Percentiles rank a stretch among this genome's conserved stretches.
These are phyloP conservation scores for Cicer pinnatifidum DNA, from an alignment of 306 rosid genomes.

Conservation along the genomic window DNA sequence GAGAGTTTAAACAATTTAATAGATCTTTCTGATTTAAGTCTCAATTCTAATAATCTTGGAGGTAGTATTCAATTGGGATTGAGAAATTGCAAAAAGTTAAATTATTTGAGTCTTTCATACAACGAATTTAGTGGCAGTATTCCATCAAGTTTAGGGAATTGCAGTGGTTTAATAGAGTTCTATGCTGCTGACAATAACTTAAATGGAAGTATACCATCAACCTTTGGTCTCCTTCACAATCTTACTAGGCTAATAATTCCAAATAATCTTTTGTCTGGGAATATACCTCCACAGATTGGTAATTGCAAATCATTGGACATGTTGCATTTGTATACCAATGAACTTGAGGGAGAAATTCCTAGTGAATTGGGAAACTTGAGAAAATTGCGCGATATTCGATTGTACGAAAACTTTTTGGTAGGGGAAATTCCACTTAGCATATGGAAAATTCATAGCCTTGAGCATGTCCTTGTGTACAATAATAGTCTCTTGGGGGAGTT, in stretches of 20 bases:
- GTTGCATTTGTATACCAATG: conserved; percentile 56
- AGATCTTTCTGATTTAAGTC: conserved; percentile 44
- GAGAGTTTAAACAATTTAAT: conserved; percentile 59
- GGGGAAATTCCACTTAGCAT: conserved; percentile 76
- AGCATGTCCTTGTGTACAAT: conserved; percentile 57
- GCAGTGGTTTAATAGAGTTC: conserved; percentile 51
- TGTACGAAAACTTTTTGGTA: conserved; percentile 55
- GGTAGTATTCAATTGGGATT: conserved; percentile 65
- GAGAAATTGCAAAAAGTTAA: conserved; percentile 53
- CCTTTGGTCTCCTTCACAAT: conserved; percentile 57
- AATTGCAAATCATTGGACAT: conserved; percentile 61
- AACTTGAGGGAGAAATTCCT: conserved; percentile 75
- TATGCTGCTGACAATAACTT: conserved; percentile 47
- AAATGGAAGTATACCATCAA: conserved; percentile 65
- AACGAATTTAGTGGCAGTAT: conserved; percentile 59
- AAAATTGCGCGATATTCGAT: conserved; percentile 52
- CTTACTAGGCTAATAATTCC: conserved; percentile 51
- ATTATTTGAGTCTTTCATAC: conserved; percentile 51
- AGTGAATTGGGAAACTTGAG: conserved; percentile 70
- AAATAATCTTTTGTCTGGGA: conserved; percentile 61
- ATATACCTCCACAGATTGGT: conserved; percentile 73
- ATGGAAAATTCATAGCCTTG: conserved; percentile 80
- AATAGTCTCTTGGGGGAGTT: conserved; percentile 74
- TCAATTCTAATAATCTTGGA: conserved; percentile 49
- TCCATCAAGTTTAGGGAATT: conserved; percentile 69